Evolutionary conservation across 306 rosid genomes (phyloP).

Genomic region (Abrus pulchellus): DNA sequence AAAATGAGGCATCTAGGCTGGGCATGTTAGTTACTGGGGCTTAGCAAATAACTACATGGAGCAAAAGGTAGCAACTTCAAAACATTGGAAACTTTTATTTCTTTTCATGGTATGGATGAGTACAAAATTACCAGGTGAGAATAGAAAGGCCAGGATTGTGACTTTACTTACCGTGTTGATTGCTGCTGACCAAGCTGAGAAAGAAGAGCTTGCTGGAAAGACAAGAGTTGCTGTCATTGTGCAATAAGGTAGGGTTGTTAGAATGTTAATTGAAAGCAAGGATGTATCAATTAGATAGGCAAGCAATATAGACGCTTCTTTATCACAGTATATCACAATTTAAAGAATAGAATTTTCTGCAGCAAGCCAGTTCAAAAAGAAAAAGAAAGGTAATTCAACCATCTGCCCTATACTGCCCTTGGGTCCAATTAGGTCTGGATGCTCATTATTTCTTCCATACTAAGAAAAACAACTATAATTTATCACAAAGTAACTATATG

Average conservation of each 20-base stretch:
- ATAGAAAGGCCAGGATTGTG: constrained; percentile 27
- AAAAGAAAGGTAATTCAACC: background rate
- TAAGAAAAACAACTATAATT: constrained; percentile 19
- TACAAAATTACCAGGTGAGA: constrained; percentile 1
- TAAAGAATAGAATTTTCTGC: constrained; percentile 12
- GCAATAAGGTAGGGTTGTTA: constrained; percentile 4
- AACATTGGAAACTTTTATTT: background rate
- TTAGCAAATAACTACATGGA: constrained; percentile 16
- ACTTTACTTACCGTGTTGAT: constrained; percentile 71
- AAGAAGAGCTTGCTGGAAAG: constrained; percentile 73
- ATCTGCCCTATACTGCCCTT: constrained; percentile 10
- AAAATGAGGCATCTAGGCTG: constrained; percentile 21
- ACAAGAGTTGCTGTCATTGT: constrained; percentile 65
- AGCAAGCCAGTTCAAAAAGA: background rate
- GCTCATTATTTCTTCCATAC: constrained; percentile 35
- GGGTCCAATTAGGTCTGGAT: constrained; percentile 16
- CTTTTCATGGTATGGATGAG: background rate
- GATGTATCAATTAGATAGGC: constrained; percentile 23
- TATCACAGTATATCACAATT: constrained; percentile 11
- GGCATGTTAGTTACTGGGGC: background rate
- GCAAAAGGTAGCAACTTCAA: background rate
- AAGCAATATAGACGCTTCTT: constrained; percentile 13
- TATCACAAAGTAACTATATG: constrained; percentile 14
- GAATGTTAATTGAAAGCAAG: constrained; percentile 28
- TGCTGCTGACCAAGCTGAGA: constrained; percentile 71